Evolutionary conservation across 129 eudicot species (phyloP).

Genomic region (Artemisia tridentata): DNA sequence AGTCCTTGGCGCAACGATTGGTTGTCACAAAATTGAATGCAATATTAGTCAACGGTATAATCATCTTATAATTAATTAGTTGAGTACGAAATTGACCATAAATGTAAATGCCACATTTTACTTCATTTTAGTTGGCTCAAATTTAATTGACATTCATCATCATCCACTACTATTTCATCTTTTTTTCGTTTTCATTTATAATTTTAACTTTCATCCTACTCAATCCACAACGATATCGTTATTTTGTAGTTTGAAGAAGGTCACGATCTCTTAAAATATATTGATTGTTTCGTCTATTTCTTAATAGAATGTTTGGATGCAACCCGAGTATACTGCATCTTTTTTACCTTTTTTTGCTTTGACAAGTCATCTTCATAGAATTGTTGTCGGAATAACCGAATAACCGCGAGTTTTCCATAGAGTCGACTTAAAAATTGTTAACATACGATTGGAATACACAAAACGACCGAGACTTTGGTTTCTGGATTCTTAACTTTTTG

Average conservation of each 20-base stretch:
- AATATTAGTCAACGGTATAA: slow-evolving; percentile 8
- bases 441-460: background rate
- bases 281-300: background rate
- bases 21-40: slow-evolving; percentile 17
- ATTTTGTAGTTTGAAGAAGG: too few species aligned
- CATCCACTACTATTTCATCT: slow-evolving; percentile 12
- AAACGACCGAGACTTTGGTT: background rate
- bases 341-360: background rate
- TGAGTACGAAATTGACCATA: slow-evolving; percentile 30
- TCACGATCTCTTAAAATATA: too few species aligned
- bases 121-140: slow-evolving; percentile 23
- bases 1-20: background rate
- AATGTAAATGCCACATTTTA: slow-evolving; percentile 29
- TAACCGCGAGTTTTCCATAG: background rate
- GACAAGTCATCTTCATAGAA: slow-evolving; percentile 12
- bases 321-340: background rate
- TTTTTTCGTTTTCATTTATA: slow-evolving; percentile 13
- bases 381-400: slow-evolving; percentile 7
- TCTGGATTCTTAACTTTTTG: too few species aligned
- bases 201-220: slow-evolving; percentile 15
- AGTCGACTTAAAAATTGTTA: background rate
- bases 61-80: slow-evolving; percentile 18
- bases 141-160: slow-evolving; percentile 15
- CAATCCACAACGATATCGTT: background rate
- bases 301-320: background rate